A percentile compares a stretch with the other conserved stretches of the same genome.
Evolutionary conservation across 345 rosid species (phyloP).

Genomic region (Boechera stricta): DNA sequence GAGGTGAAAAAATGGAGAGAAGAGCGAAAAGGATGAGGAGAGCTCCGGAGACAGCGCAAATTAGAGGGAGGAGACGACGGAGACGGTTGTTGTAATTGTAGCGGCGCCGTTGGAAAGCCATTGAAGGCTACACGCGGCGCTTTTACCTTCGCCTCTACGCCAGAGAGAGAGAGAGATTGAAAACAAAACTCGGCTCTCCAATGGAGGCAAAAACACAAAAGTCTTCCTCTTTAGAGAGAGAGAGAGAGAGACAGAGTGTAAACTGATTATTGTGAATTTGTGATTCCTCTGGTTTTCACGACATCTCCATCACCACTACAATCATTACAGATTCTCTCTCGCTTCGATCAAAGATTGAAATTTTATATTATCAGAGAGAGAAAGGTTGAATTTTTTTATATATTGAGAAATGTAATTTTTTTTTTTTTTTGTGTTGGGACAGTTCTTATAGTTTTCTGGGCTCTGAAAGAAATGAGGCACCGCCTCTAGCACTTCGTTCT

Average conservation of each 20-base stretch:
- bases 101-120: constrained; percentile 86
- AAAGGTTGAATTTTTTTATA: background rate
- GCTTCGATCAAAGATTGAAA: constrained; percentile 6
- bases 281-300: constrained; percentile 14
- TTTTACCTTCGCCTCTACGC: constrained; percentile 19
- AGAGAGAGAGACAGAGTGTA: background rate
- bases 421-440: constrained; percentile 17
- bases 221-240: constrained; percentile 17
- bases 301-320: constrained; percentile 31
- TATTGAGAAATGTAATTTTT: background rate
- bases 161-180: constrained; percentile 29
- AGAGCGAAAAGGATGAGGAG: constrained; percentile 72
- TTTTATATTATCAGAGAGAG: constrained; percentile 5
- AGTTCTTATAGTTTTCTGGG: constrained; percentile 45
- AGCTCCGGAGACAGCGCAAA: constrained; percentile 59
- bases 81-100: constrained; percentile 55
- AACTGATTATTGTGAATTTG: constrained; percentile 10
- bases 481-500: constrained; percentile 37
- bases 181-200: background rate
- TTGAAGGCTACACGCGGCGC: constrained; percentile 44
- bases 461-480: constrained; percentile 46
- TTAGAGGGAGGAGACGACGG: constrained; percentile 50
- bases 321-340: constrained; percentile 22
- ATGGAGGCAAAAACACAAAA: constrained; percentile 31
- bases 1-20: constrained; percentile 72